phyloP scores from a whole-genome alignment of 2,329 filamentous ascomycete genomes.

The Ascochyta rabiei region DNA sequence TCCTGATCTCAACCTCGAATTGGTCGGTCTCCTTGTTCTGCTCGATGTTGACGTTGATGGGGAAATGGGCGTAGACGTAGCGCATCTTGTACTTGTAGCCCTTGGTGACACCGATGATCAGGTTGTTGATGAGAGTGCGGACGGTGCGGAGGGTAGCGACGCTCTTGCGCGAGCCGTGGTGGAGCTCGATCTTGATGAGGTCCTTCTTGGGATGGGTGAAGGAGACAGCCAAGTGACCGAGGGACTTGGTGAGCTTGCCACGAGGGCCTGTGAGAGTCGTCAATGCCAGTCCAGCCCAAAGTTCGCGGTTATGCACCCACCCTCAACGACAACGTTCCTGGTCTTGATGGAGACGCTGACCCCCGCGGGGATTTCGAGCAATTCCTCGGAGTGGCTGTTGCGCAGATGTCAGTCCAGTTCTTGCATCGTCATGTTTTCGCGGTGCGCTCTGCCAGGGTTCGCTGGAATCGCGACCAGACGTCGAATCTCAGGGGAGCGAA shows the following conservation, averaged over 20 bases:
- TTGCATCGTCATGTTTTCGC: conserved; percentile 21
- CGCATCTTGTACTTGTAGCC: conserved; percentile 99
- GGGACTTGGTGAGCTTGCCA: conserved; percentile 95
- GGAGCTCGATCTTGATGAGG: conserved; percentile 94
- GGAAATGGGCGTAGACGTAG: conserved; percentile 99
- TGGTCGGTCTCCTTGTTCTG: conserved; percentile 91
- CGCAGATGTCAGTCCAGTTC: conserved; percentile 40
- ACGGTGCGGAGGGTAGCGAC: conserved; percentile 98
- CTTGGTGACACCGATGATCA: conserved; percentile 98
- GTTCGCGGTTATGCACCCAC: conserved; percentile 64
- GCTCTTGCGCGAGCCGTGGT: conserved; percentile 98
- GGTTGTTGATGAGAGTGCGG: conserved; percentile 97
- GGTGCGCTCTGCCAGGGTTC: conserved; percentile 16
- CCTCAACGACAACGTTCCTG: conserved; percentile 94
- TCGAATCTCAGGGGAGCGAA: conserved; percentile 18
- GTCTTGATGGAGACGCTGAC: conserved; percentile 99
- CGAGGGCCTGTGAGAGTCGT: conserved; percentile 9
- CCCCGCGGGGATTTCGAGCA: conserved; percentile 91
- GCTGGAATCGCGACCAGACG: conserved; percentile 20
- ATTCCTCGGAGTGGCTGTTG: conserved; percentile 83
- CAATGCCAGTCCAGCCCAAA: conserved; percentile 5
- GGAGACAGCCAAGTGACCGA: conserved; percentile 94
- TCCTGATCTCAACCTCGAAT: conserved; percentile 96
- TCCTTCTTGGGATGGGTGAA: conserved; percentile 88
- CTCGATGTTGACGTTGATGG: conserved; percentile 99